phyloP scores from a whole-genome alignment of 495 filamentous ascomycete species.

The Tuber magnatum region DNA sequence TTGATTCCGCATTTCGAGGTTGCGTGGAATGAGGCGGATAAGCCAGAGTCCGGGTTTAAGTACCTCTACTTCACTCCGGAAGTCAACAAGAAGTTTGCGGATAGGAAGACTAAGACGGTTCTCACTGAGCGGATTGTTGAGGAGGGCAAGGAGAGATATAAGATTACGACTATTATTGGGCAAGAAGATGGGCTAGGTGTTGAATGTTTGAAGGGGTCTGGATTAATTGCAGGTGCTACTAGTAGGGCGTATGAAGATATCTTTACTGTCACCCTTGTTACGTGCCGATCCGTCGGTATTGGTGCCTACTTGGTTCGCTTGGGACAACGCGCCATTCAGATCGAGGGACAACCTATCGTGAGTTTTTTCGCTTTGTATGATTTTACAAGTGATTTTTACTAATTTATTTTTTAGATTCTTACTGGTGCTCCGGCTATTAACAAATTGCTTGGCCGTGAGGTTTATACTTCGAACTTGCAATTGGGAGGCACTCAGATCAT shows the following conservation, averaged over 20 bases:
- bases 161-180: conserved; percentile 90
- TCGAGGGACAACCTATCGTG: conserved; percentile 91
- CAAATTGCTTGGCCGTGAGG: conserved; percentile 94
- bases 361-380: conserved; percentile 10
- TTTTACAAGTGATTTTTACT: conserved; percentile 7
- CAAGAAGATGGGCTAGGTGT: conserved; percentile 94
- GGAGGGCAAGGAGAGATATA: conserved; percentile 83
- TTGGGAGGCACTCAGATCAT: conserved; percentile 99
- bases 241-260: conserved; percentile 97
- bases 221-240: conserved; percentile 95
- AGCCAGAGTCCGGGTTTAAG: conserved; percentile 89
- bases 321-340: conserved; percentile 95
- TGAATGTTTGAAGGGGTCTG: conserved; percentile 92
- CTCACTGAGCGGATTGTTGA: conserved; percentile 81
- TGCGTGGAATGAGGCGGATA: conserved; percentile 81
- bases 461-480: conserved; percentile 98
- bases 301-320: conserved; percentile 97
- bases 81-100: conserved; percentile 80
- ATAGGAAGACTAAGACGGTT: conserved; percentile 69
- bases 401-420: conserved; percentile 54
- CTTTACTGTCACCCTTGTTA: conserved; percentile 96
- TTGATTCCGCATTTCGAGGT: conserved; percentile 93
- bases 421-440: conserved; percentile 97
- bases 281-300: conserved; percentile 94
- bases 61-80: conserved; percentile 93